Conservation (phyloP, 2,329 filamentous ascomycete genomes). For the Curvularia verruculosa region DNA sequence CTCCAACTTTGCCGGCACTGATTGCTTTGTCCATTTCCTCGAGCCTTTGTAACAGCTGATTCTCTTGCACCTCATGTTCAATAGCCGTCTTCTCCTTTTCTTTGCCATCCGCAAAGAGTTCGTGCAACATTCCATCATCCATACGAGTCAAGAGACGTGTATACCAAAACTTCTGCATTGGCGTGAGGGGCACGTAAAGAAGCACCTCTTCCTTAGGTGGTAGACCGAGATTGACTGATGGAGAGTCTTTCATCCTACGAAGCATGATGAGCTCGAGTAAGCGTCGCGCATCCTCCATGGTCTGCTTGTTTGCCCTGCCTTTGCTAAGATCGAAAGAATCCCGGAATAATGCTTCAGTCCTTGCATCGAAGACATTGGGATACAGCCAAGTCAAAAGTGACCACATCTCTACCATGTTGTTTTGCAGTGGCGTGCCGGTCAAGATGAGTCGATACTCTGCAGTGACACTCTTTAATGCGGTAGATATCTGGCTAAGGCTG, state of each 20-base stretch:
- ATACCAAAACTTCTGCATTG: conserved; percentile 66
- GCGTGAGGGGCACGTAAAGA: conserved; percentile 63
- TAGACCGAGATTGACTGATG: conserved; percentile 60
- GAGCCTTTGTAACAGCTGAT: conserved; percentile 41
- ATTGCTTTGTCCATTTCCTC: conserved; percentile 41
- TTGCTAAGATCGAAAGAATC: conserved; percentile 63
- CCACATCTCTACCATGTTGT: conserved; percentile 65
- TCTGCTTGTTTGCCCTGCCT: conserved; percentile 59
- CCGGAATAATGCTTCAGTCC: conserved; percentile 59
- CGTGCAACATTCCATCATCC: conserved; percentile 58
- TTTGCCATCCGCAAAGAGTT: conserved; percentile 58
- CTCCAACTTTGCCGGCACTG: conserved; percentile 14
- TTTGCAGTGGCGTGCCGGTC: conserved; percentile 64
- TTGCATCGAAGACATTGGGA: conserved; percentile 62
- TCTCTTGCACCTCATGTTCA: conserved; percentile 47
- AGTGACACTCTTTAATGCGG: conserved; percentile 51
- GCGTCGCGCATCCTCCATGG: conserved; percentile 60
- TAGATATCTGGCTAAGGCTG: conserved; percentile 53
- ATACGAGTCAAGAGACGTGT: conserved; percentile 62
- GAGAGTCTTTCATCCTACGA: conserved; percentile 62
- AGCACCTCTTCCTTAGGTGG: conserved; percentile 64
- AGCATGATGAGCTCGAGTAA: conserved; percentile 66
- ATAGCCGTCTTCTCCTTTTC: conserved; percentile 52
- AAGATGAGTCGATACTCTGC: conserved; percentile 59
- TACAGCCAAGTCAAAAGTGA: conserved; percentile 64